These are phyloP conservation scores for Boletus rubroflammeus DNA, from an alignment of 768 basidiomycete genomes.

Conservation along the genomic window DNA sequence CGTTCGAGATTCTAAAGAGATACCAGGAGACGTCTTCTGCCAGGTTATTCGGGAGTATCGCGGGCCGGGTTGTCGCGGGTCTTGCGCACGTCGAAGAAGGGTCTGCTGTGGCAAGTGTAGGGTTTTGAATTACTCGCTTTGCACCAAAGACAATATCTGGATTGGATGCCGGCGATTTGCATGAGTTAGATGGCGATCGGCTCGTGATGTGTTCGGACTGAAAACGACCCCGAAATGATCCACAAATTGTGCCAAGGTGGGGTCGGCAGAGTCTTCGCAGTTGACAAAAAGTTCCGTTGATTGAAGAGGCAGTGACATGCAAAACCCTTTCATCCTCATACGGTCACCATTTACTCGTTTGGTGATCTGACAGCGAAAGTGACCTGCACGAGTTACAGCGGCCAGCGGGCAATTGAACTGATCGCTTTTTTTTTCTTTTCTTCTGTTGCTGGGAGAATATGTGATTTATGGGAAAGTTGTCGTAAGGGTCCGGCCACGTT, in stretches of 20 bases:
- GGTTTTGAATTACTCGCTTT: background rate
- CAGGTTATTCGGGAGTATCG: slow-evolving; percentile 62
- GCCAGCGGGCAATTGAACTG: background rate
- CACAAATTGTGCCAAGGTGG: slow-evolving; percentile 4
- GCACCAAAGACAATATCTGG: too few species aligned
- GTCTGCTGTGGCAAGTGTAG: slow-evolving; percentile 1
- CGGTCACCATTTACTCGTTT: background rate
- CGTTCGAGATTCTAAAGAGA: slow-evolving; percentile 52
- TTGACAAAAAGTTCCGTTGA: slow-evolving; percentile 2
- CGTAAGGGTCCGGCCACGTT: slow-evolving; percentile 32
- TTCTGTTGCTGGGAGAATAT: background rate
- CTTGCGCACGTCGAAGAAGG: slow-evolving; percentile 19
- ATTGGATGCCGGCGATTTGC: background rate
- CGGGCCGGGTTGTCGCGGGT: slow-evolving; percentile 38
- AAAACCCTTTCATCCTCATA: background rate
- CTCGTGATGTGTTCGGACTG: background rate
- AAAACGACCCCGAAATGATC: slow-evolving; percentile 1
- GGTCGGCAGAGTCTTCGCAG: background rate
- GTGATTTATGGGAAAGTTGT: slow-evolving; percentile 15
- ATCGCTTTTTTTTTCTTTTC: background rate
- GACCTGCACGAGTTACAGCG: background rate
- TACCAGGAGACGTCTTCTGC: slow-evolving; percentile 71
- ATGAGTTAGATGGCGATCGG: background rate
- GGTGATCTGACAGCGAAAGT: background rate
- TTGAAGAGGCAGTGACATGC: background rate